Conservation (phyloP, 768 basidiomycete species). For the Podaxis mareebaensis region DNA sequence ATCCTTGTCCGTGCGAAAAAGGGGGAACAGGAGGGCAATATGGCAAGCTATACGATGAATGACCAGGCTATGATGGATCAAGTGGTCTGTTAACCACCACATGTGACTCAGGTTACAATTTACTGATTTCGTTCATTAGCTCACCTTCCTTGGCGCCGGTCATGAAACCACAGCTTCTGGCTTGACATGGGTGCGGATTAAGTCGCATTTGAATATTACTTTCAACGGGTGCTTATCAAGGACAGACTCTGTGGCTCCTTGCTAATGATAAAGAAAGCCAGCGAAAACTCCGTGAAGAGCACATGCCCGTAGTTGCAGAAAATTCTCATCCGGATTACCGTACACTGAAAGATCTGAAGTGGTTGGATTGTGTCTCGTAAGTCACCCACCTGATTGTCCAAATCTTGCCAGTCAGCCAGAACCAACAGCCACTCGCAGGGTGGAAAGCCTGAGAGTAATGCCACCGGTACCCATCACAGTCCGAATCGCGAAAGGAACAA, state of each 20-base stretch:
- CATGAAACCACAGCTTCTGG: slow-evolving; percentile 50
- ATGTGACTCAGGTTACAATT: neutral
- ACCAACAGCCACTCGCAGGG: slow-evolving; percentile 24
- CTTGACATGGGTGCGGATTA: slow-evolving; percentile 42
- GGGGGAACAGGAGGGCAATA: slow-evolving; percentile 26
- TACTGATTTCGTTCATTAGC: slow-evolving; percentile 22
- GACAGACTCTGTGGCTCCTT: slow-evolving; percentile 52
- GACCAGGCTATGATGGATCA: slow-evolving; percentile 42
- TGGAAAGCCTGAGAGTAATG: slow-evolving; percentile 41
- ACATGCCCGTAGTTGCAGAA: slow-evolving; percentile 35
- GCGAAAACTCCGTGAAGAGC: slow-evolving; percentile 51
- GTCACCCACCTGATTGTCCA: slow-evolving; percentile 7
- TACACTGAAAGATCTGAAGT: slow-evolving; percentile 37
- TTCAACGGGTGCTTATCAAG: neutral
- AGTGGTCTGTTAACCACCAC: slow-evolving; percentile 25
- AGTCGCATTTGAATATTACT: neutral
- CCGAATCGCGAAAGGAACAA: slow-evolving; percentile 38
- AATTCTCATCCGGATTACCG: slow-evolving; percentile 39
- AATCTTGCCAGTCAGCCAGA: neutral
- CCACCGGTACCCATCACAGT: slow-evolving; percentile 42
- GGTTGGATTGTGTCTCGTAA: slow-evolving; percentile 43
- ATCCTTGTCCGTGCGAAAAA: slow-evolving; percentile 38
- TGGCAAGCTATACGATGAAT: slow-evolving; percentile 31
- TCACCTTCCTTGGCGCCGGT: slow-evolving; percentile 51
- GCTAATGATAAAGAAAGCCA: slow-evolving; percentile 52